Percentiles rank a stretch among this genome's conserved stretches.
These are phyloP conservation scores for Wickerhamomyces bovis DNA, from an alignment of 805 yeast genomes.

Conservation along the genomic window DNA sequence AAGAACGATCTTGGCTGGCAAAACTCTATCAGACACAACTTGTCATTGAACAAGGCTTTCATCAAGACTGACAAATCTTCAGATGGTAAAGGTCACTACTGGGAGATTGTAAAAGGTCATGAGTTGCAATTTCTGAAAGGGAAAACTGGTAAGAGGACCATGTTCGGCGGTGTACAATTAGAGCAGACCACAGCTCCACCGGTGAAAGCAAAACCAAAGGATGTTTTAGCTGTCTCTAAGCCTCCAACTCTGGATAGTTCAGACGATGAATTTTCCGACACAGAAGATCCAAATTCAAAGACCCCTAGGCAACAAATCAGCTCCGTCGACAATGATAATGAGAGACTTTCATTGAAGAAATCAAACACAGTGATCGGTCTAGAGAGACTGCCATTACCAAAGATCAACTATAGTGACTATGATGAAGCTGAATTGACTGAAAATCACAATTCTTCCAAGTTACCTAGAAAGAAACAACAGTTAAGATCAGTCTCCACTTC, in stretches of 20 bases:
- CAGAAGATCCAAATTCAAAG: conserved; percentile 13
- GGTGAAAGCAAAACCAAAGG: neutral
- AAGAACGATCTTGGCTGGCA: conserved; percentile 94
- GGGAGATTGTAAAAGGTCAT: conserved; percentile 83
- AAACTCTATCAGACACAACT: conserved; percentile 90
- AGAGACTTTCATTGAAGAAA: conserved; percentile 19
- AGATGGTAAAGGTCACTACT: conserved; percentile 82
- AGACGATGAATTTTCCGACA: conserved; percentile 12
- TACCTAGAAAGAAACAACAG: conserved; percentile 21
- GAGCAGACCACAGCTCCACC: conserved; percentile 4
- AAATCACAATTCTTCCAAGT: conserved; percentile 1
- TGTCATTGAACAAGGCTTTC: conserved; percentile 90
- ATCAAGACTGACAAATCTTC: conserved; percentile 85
- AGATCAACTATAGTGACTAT: conserved; percentile 4
- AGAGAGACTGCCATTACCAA: conserved; percentile 15
- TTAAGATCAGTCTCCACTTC: conserved; percentile 10
- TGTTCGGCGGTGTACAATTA: conserved; percentile 5
- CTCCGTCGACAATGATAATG: conserved; percentile 8
- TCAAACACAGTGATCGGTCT: conserved; percentile 24
- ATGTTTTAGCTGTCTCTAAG: neutral
- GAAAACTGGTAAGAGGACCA: conserved; percentile 37
- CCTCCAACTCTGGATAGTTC: neutral
- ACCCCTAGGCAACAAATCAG: conserved; percentile 22
- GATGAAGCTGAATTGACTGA: conserved; percentile 11
- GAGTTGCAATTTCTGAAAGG: conserved; percentile 75